Evolutionary conservation across 257 asterid genomes (phyloP).

Genomic region (Scutellaria minor): DNA sequence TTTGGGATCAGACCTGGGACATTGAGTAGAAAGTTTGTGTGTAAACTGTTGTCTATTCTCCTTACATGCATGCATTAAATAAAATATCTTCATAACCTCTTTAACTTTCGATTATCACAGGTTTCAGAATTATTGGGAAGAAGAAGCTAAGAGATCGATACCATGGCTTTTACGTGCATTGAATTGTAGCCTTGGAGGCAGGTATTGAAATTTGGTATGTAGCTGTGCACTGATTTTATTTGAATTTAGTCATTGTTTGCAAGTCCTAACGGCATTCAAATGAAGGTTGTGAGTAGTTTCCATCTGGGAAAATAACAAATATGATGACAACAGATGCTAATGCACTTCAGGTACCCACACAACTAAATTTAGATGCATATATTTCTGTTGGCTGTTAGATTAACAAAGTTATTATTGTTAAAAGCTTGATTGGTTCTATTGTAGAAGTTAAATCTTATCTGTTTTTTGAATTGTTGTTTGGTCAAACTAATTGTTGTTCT

Average conservation of each 20-base stretch:
- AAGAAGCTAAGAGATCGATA: constrained; percentile 61
- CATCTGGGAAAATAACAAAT: constrained; percentile 83
- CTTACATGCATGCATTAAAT: constrained; percentile 12
- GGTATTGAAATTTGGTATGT: constrained; percentile 42
- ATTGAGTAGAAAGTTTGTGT: constrained; percentile 57
- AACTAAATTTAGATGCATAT: constrained; percentile 24
- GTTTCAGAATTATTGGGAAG: constrained; percentile 77
- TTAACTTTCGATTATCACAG: constrained; percentile 40
- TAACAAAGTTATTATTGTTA: not conserved
- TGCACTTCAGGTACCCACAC: constrained; percentile 73
- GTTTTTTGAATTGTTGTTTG: not conserved
- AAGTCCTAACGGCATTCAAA: constrained; percentile 79
- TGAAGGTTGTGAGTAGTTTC: constrained; percentile 71
- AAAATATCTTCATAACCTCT: constrained; percentile 3
- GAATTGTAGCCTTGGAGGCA: constrained; percentile 77
- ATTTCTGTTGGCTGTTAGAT: not conserved
- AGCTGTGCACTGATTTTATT: not conserved
- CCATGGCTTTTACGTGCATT: constrained; percentile 90
- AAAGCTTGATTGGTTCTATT: not conserved
- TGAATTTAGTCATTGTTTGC: constrained; percentile 38
- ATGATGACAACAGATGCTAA: constrained; percentile 91
- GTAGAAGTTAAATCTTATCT: not conserved
- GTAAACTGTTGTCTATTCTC: constrained; percentile 29
- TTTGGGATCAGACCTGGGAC: constrained; percentile 87
- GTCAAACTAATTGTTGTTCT: constrained; percentile 26